phyloP scores from a whole-genome alignment of 2,329 filamentous ascomycete species.

The Paecilomyces fulvus region DNA sequence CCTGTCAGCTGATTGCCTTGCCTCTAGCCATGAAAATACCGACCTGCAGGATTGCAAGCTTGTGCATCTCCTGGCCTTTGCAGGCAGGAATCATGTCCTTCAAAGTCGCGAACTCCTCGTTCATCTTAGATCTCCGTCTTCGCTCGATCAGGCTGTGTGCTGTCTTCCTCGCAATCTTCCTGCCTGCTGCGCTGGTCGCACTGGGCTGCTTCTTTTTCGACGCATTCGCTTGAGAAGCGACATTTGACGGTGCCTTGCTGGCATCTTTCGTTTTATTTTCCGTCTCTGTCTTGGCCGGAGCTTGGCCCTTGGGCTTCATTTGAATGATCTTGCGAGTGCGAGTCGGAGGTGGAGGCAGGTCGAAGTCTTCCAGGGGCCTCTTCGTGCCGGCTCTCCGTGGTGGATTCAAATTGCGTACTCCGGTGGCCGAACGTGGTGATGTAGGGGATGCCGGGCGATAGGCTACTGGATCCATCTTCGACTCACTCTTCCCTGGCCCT shows the following conservation, averaged over 20 bases:
- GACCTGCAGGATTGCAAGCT: slow-evolving; percentile 89
- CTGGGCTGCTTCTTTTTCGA: slow-evolving; percentile 70
- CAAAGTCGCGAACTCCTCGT: slow-evolving; percentile 88
- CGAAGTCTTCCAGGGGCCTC: slow-evolving; percentile 48
- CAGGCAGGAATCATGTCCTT: slow-evolving; percentile 96
- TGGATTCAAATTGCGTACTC: slow-evolving; percentile 13
- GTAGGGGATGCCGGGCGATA: slow-evolving; percentile 26
- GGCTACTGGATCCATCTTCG: slow-evolving; percentile 6
- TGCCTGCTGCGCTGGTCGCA: slow-evolving; percentile 72
- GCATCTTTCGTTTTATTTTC: slow-evolving; percentile 14
- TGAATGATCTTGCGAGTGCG: slow-evolving; percentile 94
- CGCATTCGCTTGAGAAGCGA: slow-evolving; percentile 21
- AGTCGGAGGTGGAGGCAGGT: slow-evolving; percentile 84
- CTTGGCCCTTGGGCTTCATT: slow-evolving; percentile 64
- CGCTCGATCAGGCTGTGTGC: slow-evolving; percentile 94
- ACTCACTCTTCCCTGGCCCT: slow-evolving; percentile 18
- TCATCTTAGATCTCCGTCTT: slow-evolving; percentile 89
- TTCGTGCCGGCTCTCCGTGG: slow-evolving; percentile 29
- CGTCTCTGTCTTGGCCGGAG: background rate
- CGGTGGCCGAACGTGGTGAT: slow-evolving; percentile 20
- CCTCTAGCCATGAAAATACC: slow-evolving; percentile 1
- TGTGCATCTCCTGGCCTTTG: slow-evolving; percentile 92
- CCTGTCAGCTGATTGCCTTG: slow-evolving; percentile 1
- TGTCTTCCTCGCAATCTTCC: slow-evolving; percentile 91
- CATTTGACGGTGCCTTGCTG: slow-evolving; percentile 6